Evolutionary conservation across 1,139 yeast species (phyloP).

Genomic region (Suhomyces coccinellae): DNA sequence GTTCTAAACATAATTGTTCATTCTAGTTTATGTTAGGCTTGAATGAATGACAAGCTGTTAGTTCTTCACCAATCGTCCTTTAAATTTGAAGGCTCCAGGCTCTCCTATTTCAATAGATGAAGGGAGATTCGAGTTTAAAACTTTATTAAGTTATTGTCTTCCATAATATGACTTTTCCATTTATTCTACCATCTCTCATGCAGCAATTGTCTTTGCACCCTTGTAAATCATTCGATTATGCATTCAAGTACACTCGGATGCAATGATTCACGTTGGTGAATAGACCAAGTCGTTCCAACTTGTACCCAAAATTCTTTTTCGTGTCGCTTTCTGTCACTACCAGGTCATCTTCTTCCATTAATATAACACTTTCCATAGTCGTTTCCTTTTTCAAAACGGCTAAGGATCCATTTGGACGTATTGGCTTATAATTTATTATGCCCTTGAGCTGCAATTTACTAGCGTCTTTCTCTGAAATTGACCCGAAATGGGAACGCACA

Average conservation of each 20-base stretch:
- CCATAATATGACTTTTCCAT: background rate
- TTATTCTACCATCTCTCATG: background rate
- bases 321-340: slow-evolving; percentile 6
- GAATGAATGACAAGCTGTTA: too few species aligned
- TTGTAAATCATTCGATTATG: too few species aligned
- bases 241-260: slow-evolving; percentile 14
- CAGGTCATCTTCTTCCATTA: slow-evolving; percentile 14
- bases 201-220: too few species aligned
- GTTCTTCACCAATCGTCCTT: too few species aligned
- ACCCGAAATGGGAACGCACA: slow-evolving; percentile 3
- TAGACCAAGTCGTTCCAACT: slow-evolving; percentile 9
- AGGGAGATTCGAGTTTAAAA: too few species aligned
- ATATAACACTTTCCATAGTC: slow-evolving; percentile 7
- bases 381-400: slow-evolving; percentile 11
- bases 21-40: too few species aligned
- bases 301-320: slow-evolving; percentile 14
- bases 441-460: slow-evolving; percentile 6
- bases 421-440: slow-evolving; percentile 4
- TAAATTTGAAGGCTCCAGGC: too few species aligned
- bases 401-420: slow-evolving; percentile 9
- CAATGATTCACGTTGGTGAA: slow-evolving; percentile 15
- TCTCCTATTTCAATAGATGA: too few species aligned
- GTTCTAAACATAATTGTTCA: too few species aligned
- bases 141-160: too few species aligned
- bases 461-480: slow-evolving; percentile 6